Evolutionary conservation across 164 flowering plant species (phyloP).

Genomic region (Magnolia officinalis): DNA sequence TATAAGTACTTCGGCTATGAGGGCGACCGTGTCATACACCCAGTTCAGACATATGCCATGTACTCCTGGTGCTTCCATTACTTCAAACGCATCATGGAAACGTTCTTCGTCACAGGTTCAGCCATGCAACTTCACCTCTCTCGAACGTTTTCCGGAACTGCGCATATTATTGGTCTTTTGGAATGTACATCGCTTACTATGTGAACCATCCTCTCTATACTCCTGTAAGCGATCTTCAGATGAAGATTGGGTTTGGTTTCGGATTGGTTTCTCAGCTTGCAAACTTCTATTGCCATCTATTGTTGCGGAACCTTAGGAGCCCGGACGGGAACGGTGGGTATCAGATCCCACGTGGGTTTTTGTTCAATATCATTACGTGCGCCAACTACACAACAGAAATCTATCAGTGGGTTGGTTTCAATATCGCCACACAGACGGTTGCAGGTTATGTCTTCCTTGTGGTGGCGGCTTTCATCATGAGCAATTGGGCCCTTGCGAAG

Average conservation of each 20-base stretch:
- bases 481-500: constrained; percentile 94
- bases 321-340: constrained; percentile 77
- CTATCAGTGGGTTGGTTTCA: constrained; percentile 96
- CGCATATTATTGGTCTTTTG: constrained; percentile 92
- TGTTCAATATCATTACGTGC: constrained; percentile 91
- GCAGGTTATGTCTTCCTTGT: constrained; percentile 80
- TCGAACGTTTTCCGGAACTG: constrained; percentile 90
- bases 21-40: constrained; percentile 64
- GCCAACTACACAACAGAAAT: constrained; percentile 98
- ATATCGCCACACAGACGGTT: constrained; percentile 90
- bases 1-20: constrained; percentile 74
- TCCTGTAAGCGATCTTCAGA: constrained; percentile 81
- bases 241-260: constrained; percentile 85
- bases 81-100: constrained; percentile 89
- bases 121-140: constrained; percentile 96
- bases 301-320: constrained; percentile 67
- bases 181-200: constrained; percentile 69
- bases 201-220: constrained; percentile 85
- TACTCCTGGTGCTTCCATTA: constrained; percentile 98
- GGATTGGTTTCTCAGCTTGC: constrained; percentile 73
- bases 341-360: constrained; percentile 87
- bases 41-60: constrained; percentile 89
- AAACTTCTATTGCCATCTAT: constrained; percentile 81
- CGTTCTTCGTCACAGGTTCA: constrained; percentile 95
- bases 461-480: constrained; percentile 85